Conservation (phyloP, 306 rosid species). For the Glycyrrhiza uralensis region DNA sequence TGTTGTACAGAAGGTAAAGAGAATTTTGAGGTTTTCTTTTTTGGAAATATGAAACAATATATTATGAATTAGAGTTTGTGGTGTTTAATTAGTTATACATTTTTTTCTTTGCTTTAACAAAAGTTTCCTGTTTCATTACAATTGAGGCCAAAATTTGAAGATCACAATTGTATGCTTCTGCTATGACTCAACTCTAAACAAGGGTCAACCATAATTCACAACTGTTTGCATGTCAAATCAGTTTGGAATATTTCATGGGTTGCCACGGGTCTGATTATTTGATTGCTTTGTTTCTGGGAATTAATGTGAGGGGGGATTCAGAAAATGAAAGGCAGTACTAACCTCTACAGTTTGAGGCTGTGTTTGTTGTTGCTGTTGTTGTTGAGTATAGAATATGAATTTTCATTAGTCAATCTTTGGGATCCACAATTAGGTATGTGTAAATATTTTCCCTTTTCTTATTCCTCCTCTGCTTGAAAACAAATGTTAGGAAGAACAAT, state of each 20-base stretch:
- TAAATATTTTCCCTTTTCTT: neutral
- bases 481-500: slow-evolving; percentile 6
- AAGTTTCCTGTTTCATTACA: slow-evolving; percentile 30
- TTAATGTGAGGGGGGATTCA: neutral
- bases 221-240: slow-evolving; percentile 5
- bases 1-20: slow-evolving; percentile 58
- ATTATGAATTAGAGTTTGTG: slow-evolving; percentile 15
- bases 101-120: slow-evolving; percentile 10
- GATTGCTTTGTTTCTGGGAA: neutral
- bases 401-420: slow-evolving; percentile 1
- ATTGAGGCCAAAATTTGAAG: neutral
- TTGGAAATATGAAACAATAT: slow-evolving; percentile 19
- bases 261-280: neutral
- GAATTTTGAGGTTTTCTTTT: slow-evolving; percentile 26
- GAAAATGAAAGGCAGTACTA: neutral
- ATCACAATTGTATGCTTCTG: neutral
- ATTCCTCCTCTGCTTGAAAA: slow-evolving; percentile 1
- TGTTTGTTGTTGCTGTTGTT: neutral
- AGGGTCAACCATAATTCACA: neutral
- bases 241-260: neutral
- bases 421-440: neutral
- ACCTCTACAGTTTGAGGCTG: neutral
- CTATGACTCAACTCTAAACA: neutral
- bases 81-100: slow-evolving; percentile 1
- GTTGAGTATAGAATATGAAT: slow-evolving; percentile 7